Percentiles rank a stretch among this genome's conserved stretches.
These are phyloP conservation scores for Cladochytrium replicatum DNA, from an alignment of 192 early-diverging fungal species.

Conservation along the genomic window DNA sequence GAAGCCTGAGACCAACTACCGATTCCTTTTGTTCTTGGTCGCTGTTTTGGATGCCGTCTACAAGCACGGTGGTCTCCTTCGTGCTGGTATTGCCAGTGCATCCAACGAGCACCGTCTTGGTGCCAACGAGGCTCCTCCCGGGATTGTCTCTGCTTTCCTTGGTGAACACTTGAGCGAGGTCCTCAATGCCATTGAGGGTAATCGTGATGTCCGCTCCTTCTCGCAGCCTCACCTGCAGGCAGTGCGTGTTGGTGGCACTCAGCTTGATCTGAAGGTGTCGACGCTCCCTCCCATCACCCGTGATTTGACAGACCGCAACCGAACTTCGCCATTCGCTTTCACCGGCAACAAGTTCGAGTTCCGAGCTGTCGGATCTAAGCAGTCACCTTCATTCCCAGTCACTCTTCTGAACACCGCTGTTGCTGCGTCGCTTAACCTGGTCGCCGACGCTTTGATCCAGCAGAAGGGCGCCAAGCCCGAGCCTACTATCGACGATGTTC, in stretches of 20 bases:
- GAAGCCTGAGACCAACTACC: constrained; percentile 96
- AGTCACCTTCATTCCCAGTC: constrained; percentile 93
- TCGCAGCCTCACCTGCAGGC: constrained; percentile 82
- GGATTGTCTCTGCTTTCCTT: constrained; percentile 94
- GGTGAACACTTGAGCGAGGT: constrained; percentile 96
- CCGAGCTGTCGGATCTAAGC: constrained; percentile 97
- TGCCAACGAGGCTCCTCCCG: constrained; percentile 96
- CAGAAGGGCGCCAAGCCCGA: constrained; percentile 74
- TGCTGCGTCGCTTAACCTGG: constrained; percentile 64
- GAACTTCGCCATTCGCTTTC: constrained; percentile 98
- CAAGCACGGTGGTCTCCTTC: constrained; percentile 84
- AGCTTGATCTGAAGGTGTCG: constrained; percentile 89
- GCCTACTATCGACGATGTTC: constrained; percentile 77
- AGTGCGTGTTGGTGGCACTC: constrained; percentile 90
- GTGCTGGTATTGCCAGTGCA: constrained; percentile 82
- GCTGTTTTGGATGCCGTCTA: constrained; percentile 84
- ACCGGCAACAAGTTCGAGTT: constrained; percentile 99
- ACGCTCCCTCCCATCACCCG: constrained; percentile 83
- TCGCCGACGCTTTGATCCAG: constrained; percentile 63
- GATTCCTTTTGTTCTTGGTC: constrained; percentile 92
- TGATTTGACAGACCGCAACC: constrained; percentile 98
- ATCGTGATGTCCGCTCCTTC: constrained; percentile 75
- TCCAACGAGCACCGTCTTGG: constrained; percentile 98
- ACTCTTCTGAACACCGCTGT: constrained; percentile 89
- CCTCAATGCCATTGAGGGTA: constrained; percentile 82